Evolutionary conservation across 176 grass and related monocot species (phyloP).

Genomic region (Coix lacrymajobi): DNA sequence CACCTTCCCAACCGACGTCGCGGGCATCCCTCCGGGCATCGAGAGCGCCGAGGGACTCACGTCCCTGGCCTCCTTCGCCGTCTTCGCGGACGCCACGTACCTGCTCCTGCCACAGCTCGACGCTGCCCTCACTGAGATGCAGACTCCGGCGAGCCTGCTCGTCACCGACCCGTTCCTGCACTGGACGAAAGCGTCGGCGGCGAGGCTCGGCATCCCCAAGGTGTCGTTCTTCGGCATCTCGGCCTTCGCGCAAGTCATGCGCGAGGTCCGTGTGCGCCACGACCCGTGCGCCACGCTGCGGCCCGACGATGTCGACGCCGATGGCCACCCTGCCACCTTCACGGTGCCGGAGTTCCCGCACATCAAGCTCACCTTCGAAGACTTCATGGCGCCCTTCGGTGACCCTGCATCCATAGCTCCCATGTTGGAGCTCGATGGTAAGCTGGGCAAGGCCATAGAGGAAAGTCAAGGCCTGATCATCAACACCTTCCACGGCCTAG

Average conservation of each 20-base stretch:
- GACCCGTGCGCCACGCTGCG: slow-evolving; percentile 29
- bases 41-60: slow-evolving; percentile 61
- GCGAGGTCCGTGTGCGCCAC: background rate
- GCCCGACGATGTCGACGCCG: background rate
- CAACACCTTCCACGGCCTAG: slow-evolving; percentile 58
- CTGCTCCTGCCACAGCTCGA: slow-evolving; percentile 40
- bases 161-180: slow-evolving; percentile 51
- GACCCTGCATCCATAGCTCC: slow-evolving; percentile 32
- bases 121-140: slow-evolving; percentile 10
- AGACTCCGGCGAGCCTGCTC: slow-evolving; percentile 31
- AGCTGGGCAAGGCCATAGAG: background rate
- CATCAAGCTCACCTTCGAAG: slow-evolving; percentile 38
- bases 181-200: slow-evolving; percentile 41
- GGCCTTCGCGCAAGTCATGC: slow-evolving; percentile 34
- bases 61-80: slow-evolving; percentile 37
- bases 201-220: slow-evolving; percentile 31
- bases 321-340: slow-evolving; percentile 33
- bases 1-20: slow-evolving; percentile 27
- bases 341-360: slow-evolving; percentile 50
- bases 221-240: slow-evolving; percentile 44
- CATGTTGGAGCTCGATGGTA: slow-evolving; percentile 34
- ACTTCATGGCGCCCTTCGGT: slow-evolving; percentile 53
- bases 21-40: slow-evolving; percentile 30
- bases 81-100: slow-evolving; percentile 25
- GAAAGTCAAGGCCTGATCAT: slow-evolving; percentile 29